These are phyloP conservation scores for Basipetospora chlamydospora DNA, from an alignment of 2,329 filamentous ascomycete species.

Conservation along the genomic window DNA sequence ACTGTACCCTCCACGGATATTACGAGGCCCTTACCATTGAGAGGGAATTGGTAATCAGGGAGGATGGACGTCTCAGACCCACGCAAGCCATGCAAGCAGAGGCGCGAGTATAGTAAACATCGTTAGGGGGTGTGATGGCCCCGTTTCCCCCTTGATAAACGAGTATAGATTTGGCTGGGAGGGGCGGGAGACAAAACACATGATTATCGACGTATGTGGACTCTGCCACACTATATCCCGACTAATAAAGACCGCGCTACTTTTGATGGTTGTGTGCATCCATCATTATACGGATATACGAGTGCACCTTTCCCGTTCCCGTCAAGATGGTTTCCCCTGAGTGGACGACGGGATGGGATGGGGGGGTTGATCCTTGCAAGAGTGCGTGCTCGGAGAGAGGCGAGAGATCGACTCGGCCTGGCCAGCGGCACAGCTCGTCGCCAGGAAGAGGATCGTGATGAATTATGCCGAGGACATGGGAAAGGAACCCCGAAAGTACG, in stretches of 20 bases:
- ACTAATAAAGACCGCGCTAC: background rate
- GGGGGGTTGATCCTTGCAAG: background rate
- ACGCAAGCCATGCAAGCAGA: background rate
- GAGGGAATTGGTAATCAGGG: too few relatives aligned
- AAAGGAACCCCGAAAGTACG: too few relatives aligned
- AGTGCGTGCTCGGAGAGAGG: background rate
- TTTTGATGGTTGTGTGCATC: background rate
- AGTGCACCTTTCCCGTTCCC: too few relatives aligned
- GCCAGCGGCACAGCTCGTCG: too few relatives aligned
- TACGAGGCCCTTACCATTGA: too few relatives aligned
- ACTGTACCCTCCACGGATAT: too few relatives aligned
- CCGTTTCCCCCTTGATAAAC: background rate
- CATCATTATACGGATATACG: background rate
- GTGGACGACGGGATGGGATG: too few relatives aligned
- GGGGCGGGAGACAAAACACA: background rate
- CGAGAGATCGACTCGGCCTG: too few relatives aligned
- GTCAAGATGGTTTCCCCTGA: too few relatives aligned
- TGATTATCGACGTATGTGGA: conserved; percentile 3
- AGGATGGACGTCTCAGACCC: too few relatives aligned
- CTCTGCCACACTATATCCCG: background rate
- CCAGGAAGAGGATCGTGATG: too few relatives aligned
- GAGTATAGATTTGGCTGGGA: background rate
- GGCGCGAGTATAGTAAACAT: background rate
- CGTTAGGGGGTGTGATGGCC: conserved; percentile 1
- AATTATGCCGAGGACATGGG: too few relatives aligned